Evolutionary conservation across 345 rosid species (phyloP), one percentile per base, ranked within the genome.

Genomic region (Corymbia maculata): DNA sequence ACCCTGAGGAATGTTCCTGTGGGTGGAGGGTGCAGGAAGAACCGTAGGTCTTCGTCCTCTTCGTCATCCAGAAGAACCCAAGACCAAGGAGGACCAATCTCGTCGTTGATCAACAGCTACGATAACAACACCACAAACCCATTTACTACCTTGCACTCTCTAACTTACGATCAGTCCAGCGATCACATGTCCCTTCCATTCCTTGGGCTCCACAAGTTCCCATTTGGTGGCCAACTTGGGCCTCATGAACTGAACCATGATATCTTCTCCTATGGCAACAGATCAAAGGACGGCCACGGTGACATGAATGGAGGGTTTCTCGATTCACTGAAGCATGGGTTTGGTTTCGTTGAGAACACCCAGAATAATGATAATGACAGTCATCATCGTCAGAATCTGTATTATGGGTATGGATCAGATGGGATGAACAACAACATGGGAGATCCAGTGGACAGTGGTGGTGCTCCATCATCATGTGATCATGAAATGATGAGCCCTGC

Each of bases 11-110:
- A 97, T 88, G 96, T 98, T 84, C 99, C 99, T 36, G 99, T 98
- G 8, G 99, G 99, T 36, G 99, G 99, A 79, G 98, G 97, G 85
- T 97, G 99, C 88, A 93, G 99, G 89, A 98, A 96, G 95, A 98
- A 95, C 94, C 97, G 96, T 89, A 95, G 99, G 93, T 90, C 98
- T 45, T 88, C 94, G 50, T 89, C 94, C 30, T 86, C 92, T 51
- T 89, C 90, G 21, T 42, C 86, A 28, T 44, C 88, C 44, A 85
- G 84, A 75, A 75, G 68, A 59, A 51, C 17, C 84, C 45, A 70
- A 36, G 85, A 51, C n/a, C 85, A 30, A 66, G 70, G 70, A 86
- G 64, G 88, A 86, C 82, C 55, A 22, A 24, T 45, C 32, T 86
- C 79, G 3, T 17, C 28, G 24, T 49, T 86, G 59, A 49, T 55